Base-by-base conservation (phyloP, 495 filamentous ascomycete species). In the Podospora conica region DNA sequence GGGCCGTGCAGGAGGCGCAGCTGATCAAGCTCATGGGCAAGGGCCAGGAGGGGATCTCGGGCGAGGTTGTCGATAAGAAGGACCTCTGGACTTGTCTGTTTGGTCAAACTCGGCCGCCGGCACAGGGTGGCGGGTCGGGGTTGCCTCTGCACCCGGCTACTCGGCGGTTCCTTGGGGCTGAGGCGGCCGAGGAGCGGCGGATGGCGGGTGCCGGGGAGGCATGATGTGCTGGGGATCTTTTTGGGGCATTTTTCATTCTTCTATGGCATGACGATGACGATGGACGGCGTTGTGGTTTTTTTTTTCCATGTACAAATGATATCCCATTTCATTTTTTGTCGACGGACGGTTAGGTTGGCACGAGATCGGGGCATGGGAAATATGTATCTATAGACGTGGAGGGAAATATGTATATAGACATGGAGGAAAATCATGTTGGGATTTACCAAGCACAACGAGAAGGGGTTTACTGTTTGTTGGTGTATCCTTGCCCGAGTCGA, bases 31-130 rank as follows among this genome's bases (percentile, higher is more conserved):
- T 97, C 65, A 84, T 97, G 75, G 85, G 83, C 29, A 88, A 86
- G 75, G 85, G 83, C 29, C 88, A 87, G 67, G 85, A 87, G 2
- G 79, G 84, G 22, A 85, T 83, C 1, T 87, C 88, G n/a, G 94
- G 94, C 8, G 94, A 98, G 74, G 74, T 89, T 57, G 91, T 98
- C 5, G 82, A 85, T 25, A 82, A 90, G 61, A 85, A 89, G 53
- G 94, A 97, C 76, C 76, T 98, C 27, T 97, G 93, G 94, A 85
- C 85, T 58, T 98, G 94, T 78, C 77, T 97, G 10, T 97, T 97
- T 81, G 88, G 88, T 18, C 73, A 77, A 77, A 80, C 73, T 80
- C 81, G 54, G 54, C 11, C 48, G 2, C 66, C 24, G 18, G 1
- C 7, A n/a, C n/a, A 63, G 71, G 78, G 24, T 18, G 57, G 25